phyloP scores from a whole-genome alignment of 805 yeast genomes.

The Spencermartinsiella europaea region DNA sequence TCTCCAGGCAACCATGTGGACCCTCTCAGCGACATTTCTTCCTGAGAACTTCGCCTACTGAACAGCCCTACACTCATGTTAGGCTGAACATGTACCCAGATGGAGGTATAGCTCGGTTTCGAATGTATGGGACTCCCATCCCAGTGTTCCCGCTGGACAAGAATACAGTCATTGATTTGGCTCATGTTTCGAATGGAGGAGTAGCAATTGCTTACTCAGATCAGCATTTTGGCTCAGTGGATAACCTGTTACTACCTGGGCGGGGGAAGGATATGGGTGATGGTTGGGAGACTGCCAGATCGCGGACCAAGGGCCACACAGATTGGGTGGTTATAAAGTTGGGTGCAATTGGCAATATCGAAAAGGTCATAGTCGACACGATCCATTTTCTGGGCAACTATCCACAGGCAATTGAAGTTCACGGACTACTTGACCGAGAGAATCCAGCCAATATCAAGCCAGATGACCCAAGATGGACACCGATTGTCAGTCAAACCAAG shows the following conservation, averaged over 20 bases:
- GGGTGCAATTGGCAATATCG: conserved; percentile 58
- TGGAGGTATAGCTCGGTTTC: conserved; percentile 95
- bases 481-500: conserved; percentile 60
- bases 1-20: conserved; percentile 74
- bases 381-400: conserved; percentile 93
- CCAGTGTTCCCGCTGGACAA: conserved; percentile 57
- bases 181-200: conserved; percentile 82
- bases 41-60: conserved; percentile 55
- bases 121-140: conserved; percentile 77
- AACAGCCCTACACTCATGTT: conserved; percentile 64
- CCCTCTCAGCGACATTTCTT: conserved; percentile 86
- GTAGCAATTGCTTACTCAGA: conserved; percentile 79
- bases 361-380: conserved; percentile 72
- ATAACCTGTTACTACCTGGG: conserved; percentile 85
- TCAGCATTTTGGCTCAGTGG: conserved; percentile 92
- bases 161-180: conserved; percentile 57
- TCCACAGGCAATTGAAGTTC: conserved; percentile 75
- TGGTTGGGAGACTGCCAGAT: conserved; percentile 97
- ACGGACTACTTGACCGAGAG: conserved; percentile 45
- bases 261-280: conserved; percentile 96
- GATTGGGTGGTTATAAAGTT: conserved; percentile 89
- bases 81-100: conserved; percentile 93
- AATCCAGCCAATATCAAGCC: conserved; percentile 37
- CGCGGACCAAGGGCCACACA: conserved; percentile 73
- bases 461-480: conserved; percentile 51